Evolutionary conservation across 768 basidiomycete genomes (phyloP), one percentile per base, ranked within the genome.

Genomic region (Omphalotus guepiniiformis): DNA sequence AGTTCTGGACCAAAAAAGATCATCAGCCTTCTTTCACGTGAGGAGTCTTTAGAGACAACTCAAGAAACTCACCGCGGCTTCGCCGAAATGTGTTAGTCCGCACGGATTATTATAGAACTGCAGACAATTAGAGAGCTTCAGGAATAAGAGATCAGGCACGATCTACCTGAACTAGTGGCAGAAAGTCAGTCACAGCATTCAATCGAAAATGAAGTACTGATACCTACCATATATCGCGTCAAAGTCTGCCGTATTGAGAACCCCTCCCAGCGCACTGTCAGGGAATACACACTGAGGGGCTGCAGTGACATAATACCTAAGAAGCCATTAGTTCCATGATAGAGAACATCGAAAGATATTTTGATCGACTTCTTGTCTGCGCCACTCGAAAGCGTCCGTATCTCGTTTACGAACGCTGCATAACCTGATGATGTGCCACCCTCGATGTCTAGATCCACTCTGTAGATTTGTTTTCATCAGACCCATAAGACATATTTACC

Each of bases 381-480:
- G 27, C 72, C 70, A 42, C 61, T 67, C 22, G 76, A 63, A 29
- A 80, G 70, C 3, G 77, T 72, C 7, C 78, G 74, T 37, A 85
- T 74, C 46, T 69, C 60, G 50, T 72, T 80, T 29, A 85, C 73
- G 41, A 83, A 83, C 1, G 77, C 68, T 3, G 64, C 66, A 54
- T 80, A 83, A 29, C 72, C 65, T 4, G 63, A 59, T 19, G 71
- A 71, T 15, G 66, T 61, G 15, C 85, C 85, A n/a, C 80, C 77
- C 63, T 88, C 85, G 52, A 89, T 84, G 58, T 88, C 86, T 26
- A 89, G 70, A 60, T 89, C 86, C 52, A 87, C 63, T 23, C 78
- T 80, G 45, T 3, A 50, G 36, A 28, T 54, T 27, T 8, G 43
- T 23, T 39, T 29, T 36, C 47, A 15, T 18, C 18, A 29, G 25